Percentiles rank a stretch among this genome's conserved stretches.
Evolutionary conservation across 495 filamentous ascomycete genomes (phyloP).

Genomic region (Thozetella sp.): DNA sequence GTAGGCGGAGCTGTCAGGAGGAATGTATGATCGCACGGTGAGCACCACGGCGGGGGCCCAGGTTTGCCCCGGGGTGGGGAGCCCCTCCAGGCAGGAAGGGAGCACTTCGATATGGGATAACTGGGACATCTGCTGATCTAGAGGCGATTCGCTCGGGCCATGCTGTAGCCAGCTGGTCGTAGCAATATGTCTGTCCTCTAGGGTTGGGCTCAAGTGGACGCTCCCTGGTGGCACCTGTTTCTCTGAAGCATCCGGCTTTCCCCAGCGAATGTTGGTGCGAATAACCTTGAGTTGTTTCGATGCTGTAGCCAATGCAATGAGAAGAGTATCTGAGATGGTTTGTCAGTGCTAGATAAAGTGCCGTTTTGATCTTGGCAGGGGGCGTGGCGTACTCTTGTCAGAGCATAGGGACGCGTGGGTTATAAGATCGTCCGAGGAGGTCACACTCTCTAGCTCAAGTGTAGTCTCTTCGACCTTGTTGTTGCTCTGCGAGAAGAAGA

Average conservation of each 20-base stretch:
- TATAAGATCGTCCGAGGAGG: constrained; percentile 67
- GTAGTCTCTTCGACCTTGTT: constrained; percentile 66
- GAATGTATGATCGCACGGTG: constrained; percentile 69
- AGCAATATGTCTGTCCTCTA: constrained; percentile 51
- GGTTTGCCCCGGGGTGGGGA: constrained; percentile 38
- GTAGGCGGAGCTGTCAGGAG: constrained; percentile 51
- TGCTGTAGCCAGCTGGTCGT: constrained; percentile 49
- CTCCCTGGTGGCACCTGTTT: constrained; percentile 34
- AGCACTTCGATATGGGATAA: constrained; percentile 70
- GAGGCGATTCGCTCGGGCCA: constrained; percentile 37
- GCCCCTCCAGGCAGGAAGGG: constrained; percentile 51
- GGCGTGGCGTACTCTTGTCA: constrained; percentile 58
- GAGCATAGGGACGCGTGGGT: constrained; percentile 81
- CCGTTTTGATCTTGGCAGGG: background rate
- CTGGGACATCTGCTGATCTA: constrained; percentile 56
- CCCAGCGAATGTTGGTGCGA: constrained; percentile 60
- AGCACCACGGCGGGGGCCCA: constrained; percentile 63
- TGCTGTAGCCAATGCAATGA: constrained; percentile 66
- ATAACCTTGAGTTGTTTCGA: constrained; percentile 69
- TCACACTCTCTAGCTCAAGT: constrained; percentile 69
- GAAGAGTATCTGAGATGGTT: constrained; percentile 46
- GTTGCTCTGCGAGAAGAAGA: constrained; percentile 70
- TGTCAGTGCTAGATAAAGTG: constrained; percentile 10
- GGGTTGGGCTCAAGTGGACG: constrained; percentile 34
- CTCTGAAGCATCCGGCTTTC: constrained; percentile 32